Evolutionary conservation across 306 rosid species (phyloP).

Genomic region (Quercus dentata): DNA sequence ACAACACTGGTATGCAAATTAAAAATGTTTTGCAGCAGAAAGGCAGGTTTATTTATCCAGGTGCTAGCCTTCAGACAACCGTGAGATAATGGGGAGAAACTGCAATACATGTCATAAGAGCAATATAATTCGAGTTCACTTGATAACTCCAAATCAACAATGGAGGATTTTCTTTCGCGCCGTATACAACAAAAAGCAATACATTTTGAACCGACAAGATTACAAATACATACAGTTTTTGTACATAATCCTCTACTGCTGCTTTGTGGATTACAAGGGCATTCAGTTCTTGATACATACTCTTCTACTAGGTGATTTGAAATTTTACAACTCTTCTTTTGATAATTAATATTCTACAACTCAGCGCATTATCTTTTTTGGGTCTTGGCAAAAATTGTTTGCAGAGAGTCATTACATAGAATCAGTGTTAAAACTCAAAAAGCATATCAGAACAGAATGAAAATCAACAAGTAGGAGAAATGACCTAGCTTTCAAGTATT

Average conservation of each 20-base stretch:
- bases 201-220: background rate
- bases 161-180: background rate
- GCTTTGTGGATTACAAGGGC: slow-evolving; percentile 2
- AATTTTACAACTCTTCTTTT: background rate
- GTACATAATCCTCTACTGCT: background rate
- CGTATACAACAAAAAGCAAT: background rate
- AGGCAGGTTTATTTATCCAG: too few species aligned
- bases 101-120: too few species aligned
- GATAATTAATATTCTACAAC: background rate
- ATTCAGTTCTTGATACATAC: background rate
- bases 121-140: background rate
- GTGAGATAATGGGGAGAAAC: too few species aligned
- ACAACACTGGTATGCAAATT: too few species aligned
- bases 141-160: background rate
- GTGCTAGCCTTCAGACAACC: too few species aligned
- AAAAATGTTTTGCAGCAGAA: too few species aligned
- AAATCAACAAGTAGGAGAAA: slow-evolving; percentile 10
- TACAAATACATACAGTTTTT: background rate
- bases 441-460: slow-evolving; percentile 21
- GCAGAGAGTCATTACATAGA: slow-evolving; percentile 9
- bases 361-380: background rate
- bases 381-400: slow-evolving; percentile 2
- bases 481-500: slow-evolving; percentile 22
- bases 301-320: too few species aligned
- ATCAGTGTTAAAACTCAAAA: slow-evolving; percentile 18